Evolutionary conservation across 1,139 yeast species (phyloP), one percentile per base, ranked within the genome.

Genomic region (Sugiyamaella neomexicana): DNA sequence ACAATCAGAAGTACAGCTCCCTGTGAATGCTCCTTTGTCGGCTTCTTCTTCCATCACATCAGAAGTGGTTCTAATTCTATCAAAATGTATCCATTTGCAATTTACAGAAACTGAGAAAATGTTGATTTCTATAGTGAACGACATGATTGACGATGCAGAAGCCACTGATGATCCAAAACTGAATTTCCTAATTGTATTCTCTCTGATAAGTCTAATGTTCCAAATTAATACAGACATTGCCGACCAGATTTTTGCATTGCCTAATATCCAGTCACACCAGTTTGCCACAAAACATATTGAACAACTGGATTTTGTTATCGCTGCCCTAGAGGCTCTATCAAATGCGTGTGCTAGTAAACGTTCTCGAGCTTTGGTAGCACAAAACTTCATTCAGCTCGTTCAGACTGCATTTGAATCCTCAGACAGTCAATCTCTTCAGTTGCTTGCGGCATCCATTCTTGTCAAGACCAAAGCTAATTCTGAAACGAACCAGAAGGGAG

Each of bases 201-300:
- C 80, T 57, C 88, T 82, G 66, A 85, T 86, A 50, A 72, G 77
- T 6, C 75, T 78, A 8, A 82, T 79, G 46, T 89, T 85, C 88
- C 96, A 86, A n/a, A 83, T 85, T 43, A 64, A 67, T 53, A 53
- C 59, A 1, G 55, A 52, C 8, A 53, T 63, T 5, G 70, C 61
- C 5, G 58, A 60, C 13, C 54, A 55, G 20, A 46, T 67, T n/a
- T 67, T 67, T 41, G 34, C 55, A 17, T 52, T 58, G 29, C 62
- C 59, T 6, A 49, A 48, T 31, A 36, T 65, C 36, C 67, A 62
- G 37, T 50, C 51, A 13, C 63, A 62, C 43, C 55, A 61, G 32
- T 63, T 61, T 50, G 52, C 58, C 6, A 45, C 50, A 25, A 46
- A 53, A 5, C 58, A 56, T 36, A 57, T 64, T 41, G 52, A 58